phyloP scores from a whole-genome alignment of 1,139 yeast species.

The Debaryomycetaceae sp. region DNA sequence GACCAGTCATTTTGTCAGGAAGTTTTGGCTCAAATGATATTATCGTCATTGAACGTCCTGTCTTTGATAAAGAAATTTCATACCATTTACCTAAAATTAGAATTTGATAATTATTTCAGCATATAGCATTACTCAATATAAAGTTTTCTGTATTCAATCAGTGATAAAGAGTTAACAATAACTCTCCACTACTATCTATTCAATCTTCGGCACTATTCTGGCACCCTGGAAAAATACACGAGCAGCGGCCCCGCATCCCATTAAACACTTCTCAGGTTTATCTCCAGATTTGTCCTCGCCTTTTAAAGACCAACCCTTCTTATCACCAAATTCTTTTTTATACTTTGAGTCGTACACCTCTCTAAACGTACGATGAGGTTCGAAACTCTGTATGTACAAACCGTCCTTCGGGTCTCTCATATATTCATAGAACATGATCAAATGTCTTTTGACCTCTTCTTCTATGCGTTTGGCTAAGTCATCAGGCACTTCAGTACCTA shows the following conservation, averaged over 20 bases:
- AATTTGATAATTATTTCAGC: slow-evolving; percentile 28
- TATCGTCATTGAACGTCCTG: slow-evolving; percentile 76
- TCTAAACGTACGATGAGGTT: slow-evolving; percentile 53
- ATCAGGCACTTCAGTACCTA: slow-evolving; percentile 44
- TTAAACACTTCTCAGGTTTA: slow-evolving; percentile 51
- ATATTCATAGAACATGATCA: slow-evolving; percentile 54
- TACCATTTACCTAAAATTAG: slow-evolving; percentile 68
- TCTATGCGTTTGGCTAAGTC: slow-evolving; percentile 34
- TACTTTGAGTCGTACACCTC: slow-evolving; percentile 49
- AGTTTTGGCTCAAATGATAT: slow-evolving; percentile 53
- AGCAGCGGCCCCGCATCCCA: slow-evolving; percentile 67
- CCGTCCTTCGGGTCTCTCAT: slow-evolving; percentile 59
- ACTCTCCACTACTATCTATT: slow-evolving; percentile 5
- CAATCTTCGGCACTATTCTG: slow-evolving; percentile 43
- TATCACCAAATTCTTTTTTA: slow-evolving; percentile 53
- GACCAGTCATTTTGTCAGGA: slow-evolving; percentile 47
- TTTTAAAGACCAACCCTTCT: slow-evolving; percentile 50
- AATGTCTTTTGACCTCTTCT: slow-evolving; percentile 47
- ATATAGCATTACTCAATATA: not conserved
- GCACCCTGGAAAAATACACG: slow-evolving; percentile 69
- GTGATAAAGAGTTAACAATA: not conserved
- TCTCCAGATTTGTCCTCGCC: slow-evolving; percentile 40
- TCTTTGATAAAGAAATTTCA: slow-evolving; percentile 58
- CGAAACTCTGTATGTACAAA: slow-evolving; percentile 58
- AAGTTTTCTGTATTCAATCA: not conserved